Evolutionary conservation across 208 protist species (phyloP).

Genomic region (Entamoeba moshkovskii): DNA sequence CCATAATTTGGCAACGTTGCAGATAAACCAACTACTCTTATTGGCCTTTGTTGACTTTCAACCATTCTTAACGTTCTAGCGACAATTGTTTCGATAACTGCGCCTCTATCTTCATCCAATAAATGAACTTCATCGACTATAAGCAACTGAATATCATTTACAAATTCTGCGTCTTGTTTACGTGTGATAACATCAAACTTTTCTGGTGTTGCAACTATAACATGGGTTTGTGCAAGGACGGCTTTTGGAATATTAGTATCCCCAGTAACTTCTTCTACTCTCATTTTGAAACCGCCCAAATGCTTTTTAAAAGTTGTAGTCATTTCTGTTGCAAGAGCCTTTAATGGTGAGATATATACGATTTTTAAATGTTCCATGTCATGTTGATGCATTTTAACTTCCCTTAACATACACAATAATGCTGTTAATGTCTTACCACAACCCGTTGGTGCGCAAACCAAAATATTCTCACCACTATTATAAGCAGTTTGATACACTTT

Average conservation of each 20-base stretch:
- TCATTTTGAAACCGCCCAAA: conserved; percentile 42
- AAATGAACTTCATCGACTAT: conserved; percentile 96
- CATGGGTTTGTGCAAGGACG: conserved; percentile 79
- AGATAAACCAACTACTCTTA: conserved; percentile 87
- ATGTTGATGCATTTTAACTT: conserved; percentile 20
- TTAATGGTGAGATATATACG: conserved; percentile 99
- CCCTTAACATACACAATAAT: conserved; percentile 84
- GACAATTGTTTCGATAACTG: conserved; percentile 95
- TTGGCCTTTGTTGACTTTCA: conserved; percentile 52
- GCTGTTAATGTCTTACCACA: conserved; percentile 99
- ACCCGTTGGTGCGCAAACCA: conserved; percentile 84
- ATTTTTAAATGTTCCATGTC: conserved; percentile 74
- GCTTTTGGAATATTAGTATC: conserved; percentile 78
- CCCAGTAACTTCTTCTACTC: conserved; percentile 47
- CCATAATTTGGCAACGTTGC: conserved; percentile 96
- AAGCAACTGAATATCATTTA: conserved; percentile 61
- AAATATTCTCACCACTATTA: conserved; percentile 77
- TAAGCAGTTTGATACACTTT: conserved; percentile 52
- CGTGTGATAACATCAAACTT: conserved; percentile 99
- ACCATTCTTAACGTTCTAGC: conserved; percentile 68
- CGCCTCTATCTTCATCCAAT: conserved; percentile 92
- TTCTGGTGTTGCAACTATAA: conserved; percentile 98
- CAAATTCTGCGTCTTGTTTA: conserved; percentile 73
- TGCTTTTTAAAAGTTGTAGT: conserved; percentile 55
- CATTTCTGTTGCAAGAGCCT: conserved; percentile 96